phyloP scores from a whole-genome alignment of 192 early-diverging fungal genomes.

The Martensiomyces pterosporus region DNA sequence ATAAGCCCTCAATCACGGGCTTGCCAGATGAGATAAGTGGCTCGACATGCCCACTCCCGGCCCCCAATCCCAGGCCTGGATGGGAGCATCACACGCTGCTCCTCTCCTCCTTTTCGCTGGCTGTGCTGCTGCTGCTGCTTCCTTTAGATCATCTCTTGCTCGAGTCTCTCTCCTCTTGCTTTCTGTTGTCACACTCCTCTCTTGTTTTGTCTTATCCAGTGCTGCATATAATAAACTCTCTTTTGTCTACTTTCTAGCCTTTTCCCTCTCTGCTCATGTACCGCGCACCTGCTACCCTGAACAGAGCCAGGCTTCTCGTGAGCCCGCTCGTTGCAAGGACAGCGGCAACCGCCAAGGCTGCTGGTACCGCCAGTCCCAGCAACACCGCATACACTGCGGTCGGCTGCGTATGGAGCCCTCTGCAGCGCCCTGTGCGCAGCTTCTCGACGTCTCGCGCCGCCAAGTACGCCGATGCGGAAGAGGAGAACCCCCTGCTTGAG shows the following conservation, averaged over 20 bases:
- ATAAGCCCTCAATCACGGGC: too few relatives aligned
- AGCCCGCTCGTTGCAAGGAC: background rate
- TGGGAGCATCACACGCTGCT: too few relatives aligned
- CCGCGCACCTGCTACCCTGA: constrained; percentile 2
- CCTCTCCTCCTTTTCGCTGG: too few relatives aligned
- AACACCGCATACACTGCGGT: too few relatives aligned
- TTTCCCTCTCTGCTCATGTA: constrained; percentile 1
- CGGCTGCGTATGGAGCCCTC: too few relatives aligned
- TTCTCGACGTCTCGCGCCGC: constrained; percentile 5
- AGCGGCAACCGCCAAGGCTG: background rate
- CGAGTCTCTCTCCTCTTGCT: constrained; percentile 1
- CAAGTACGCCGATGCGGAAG: constrained; percentile 22
- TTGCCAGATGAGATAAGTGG: too few relatives aligned
- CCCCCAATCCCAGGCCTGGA: too few relatives aligned
- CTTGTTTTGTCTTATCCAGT: too few relatives aligned
- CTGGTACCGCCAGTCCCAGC: background rate
- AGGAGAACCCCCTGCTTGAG: constrained; percentile 50
- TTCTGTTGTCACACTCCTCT: too few relatives aligned
- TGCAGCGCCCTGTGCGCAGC: background rate
- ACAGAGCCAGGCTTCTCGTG: constrained; percentile 1
- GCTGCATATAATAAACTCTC: background rate
- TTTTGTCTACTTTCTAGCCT: constrained; percentile 2
- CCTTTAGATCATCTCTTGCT: too few relatives aligned
- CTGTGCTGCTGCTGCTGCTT: too few relatives aligned
- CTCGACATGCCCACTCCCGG: too few relatives aligned